These are phyloP conservation scores for Zarea fungicola DNA, from an alignment of 2,329 filamentous ascomycete species.

Conservation along the genomic window DNA sequence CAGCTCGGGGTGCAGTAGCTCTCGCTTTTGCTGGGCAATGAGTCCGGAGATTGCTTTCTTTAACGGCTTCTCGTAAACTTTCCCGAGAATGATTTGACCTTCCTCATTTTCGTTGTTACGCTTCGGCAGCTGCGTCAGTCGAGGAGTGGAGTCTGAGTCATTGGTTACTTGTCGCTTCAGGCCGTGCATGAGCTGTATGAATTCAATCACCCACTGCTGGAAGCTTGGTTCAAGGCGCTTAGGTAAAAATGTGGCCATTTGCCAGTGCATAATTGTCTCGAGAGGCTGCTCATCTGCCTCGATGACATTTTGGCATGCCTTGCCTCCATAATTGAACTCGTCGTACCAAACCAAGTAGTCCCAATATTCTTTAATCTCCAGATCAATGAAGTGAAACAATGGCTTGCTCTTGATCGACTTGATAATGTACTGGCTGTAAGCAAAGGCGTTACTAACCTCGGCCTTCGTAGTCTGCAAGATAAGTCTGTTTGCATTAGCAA, in stretches of 20 bases:
- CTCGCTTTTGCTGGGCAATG: constrained; percentile 80
- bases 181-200: constrained; percentile 88
- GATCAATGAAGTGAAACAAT: constrained; percentile 92
- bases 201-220: constrained; percentile 89
- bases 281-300: constrained; percentile 69
- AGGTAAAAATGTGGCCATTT: constrained; percentile 86
- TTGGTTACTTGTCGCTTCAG: constrained; percentile 64
- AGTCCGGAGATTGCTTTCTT: constrained; percentile 82
- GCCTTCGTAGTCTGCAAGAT: constrained; percentile 94
- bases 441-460: constrained; percentile 93
- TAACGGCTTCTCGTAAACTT: constrained; percentile 78
- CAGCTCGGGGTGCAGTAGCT: constrained; percentile 83
- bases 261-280: constrained; percentile 97
- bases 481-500: constrained; percentile 82
- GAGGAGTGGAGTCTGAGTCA: constrained; percentile 46
- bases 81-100: constrained; percentile 65
- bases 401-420: constrained; percentile 96
- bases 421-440: constrained; percentile 95
- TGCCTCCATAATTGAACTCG: constrained; percentile 97
- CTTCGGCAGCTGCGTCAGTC: constrained; percentile 53
- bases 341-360: constrained; percentile 99
- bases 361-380: constrained; percentile 99
- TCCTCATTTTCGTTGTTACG: constrained; percentile 56
- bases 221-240: constrained; percentile 75
- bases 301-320: constrained; percentile 77